Percentiles rank a stretch among this genome's conserved stretches.
Evolutionary conservation across 768 basidiomycete species (phyloP).

Genomic region (Cystobasidium tubakii): DNA sequence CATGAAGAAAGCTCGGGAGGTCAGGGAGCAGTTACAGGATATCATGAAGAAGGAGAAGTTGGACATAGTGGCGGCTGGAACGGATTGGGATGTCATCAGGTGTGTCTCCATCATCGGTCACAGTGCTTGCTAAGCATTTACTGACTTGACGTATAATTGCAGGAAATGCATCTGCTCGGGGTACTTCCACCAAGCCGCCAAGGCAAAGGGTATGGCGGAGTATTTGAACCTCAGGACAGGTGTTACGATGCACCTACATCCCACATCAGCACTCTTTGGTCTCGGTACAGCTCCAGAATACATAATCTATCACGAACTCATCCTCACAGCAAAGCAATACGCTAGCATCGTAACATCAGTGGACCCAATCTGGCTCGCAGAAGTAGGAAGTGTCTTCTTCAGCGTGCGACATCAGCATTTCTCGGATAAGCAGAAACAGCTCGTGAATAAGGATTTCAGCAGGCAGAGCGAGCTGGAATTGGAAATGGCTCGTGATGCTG

Average conservation of each 20-base stretch:
- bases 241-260: constrained; percentile 89
- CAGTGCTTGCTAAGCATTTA: not conserved
- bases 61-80: constrained; percentile 82
- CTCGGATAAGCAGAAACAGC: constrained; percentile 63
- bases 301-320: constrained; percentile 74
- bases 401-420: constrained; percentile 98
- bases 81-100: constrained; percentile 86
- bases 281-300: constrained; percentile 86
- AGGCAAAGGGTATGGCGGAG: constrained; percentile 98
- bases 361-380: constrained; percentile 95
- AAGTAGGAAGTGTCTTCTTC: constrained; percentile 82
- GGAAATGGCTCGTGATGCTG: constrained; percentile 52
- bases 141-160: not conserved
- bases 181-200: constrained; percentile 97
- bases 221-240: constrained; percentile 94
- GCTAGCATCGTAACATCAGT: constrained; percentile 99
- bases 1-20: constrained; percentile 88
- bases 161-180: constrained; percentile 96
- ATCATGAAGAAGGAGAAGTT: constrained; percentile 99
- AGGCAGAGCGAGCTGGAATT: constrained; percentile 84
- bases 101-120: constrained; percentile 46
- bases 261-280: constrained; percentile 92
- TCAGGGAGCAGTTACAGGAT: constrained; percentile 89
- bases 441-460: constrained; percentile 82
- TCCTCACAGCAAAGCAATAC: constrained; percentile 56